phyloP scores from a whole-genome alignment of 2,329 filamentous ascomycete species.

The Pseudocercospora crystallina region DNA sequence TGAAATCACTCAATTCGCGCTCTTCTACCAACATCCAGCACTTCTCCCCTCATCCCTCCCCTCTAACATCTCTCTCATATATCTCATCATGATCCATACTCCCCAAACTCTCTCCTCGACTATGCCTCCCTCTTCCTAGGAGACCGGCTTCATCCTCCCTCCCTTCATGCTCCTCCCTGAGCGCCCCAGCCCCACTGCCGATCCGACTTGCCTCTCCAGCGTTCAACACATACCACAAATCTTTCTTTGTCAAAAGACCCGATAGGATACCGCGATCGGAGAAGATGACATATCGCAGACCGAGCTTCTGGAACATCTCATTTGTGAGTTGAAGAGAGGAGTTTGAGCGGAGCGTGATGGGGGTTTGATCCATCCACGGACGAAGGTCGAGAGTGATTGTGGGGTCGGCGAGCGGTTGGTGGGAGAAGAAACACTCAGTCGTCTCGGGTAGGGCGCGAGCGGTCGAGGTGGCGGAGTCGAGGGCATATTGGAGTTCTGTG shows the following conservation, averaged over 20 bases:
- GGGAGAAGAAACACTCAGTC: conserved; percentile 80
- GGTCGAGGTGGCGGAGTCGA: conserved; percentile 61
- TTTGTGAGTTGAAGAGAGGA: conserved; percentile 81
- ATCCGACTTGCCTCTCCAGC: conserved; percentile 52
- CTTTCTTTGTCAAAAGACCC: conserved; percentile 93
- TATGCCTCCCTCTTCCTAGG: conserved; percentile 23
- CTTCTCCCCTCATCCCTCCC: too few relatives aligned
- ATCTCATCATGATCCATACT: conserved; percentile 3
- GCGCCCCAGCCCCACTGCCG: conserved; percentile 33
- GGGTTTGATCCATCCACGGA: conserved; percentile 99
- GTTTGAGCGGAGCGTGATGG: conserved; percentile 79
- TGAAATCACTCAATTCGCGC: too few relatives aligned
- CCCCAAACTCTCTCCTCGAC: neutral
- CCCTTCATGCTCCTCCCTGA: conserved; percentile 39
- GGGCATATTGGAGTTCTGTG: conserved; percentile 80
- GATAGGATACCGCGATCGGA: conserved; percentile 76
- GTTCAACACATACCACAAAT: conserved; percentile 91
- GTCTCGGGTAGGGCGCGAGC: conserved; percentile 62
- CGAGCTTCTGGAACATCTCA: conserved; percentile 91
- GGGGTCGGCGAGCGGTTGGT: conserved; percentile 78
- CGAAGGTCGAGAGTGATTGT: conserved; percentile 78
- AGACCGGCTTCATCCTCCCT: conserved; percentile 42
- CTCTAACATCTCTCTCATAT: too few relatives aligned
- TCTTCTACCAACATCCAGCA: too few relatives aligned
- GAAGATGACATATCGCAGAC: conserved; percentile 86